A percentile compares a stretch with the other conserved stretches of the same genome.
phyloP scores from a whole-genome alignment of 768 basidiomycete species.

The Trametes cinnabarina region DNA sequence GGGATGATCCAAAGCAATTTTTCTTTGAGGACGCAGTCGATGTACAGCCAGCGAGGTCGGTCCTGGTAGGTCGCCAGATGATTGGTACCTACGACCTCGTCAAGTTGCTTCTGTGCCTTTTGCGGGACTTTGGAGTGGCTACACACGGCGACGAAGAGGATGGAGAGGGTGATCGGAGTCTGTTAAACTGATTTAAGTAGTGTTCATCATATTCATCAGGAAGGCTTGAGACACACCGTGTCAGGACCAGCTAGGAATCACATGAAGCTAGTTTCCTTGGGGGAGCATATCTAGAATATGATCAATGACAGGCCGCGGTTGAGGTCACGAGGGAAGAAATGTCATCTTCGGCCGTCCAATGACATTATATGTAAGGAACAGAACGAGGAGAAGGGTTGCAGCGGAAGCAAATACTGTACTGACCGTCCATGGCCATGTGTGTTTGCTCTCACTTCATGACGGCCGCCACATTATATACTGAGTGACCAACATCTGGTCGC shows the following conservation, averaged over 20 bases:
- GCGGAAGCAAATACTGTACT: too few relatives aligned
- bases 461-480: too few relatives aligned
- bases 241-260: background rate
- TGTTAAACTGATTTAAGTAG: background rate
- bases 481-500: too few relatives aligned
- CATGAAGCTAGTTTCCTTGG: background rate
- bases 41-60: background rate
- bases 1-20: conserved; percentile 2
- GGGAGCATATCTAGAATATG: background rate
- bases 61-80: conserved; percentile 2
- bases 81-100: background rate
- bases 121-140: background rate
- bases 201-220: background rate
- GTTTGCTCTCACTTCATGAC: too few relatives aligned
- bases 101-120: conserved; percentile 3
- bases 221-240: background rate
- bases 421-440: too few relatives aligned
- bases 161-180: background rate
- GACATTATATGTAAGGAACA: too few relatives aligned
- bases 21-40: conserved; percentile 6
- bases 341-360: background rate
- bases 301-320: background rate
- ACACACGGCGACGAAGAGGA: conserved; percentile 8
- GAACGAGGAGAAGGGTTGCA: too few relatives aligned
- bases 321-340: background rate